Percentiles rank a stretch among this genome's conserved stretches.
Evolutionary conservation across 352 stramenopile genomes (phyloP).

Genomic region (Globisporangium emineosum): DNA sequence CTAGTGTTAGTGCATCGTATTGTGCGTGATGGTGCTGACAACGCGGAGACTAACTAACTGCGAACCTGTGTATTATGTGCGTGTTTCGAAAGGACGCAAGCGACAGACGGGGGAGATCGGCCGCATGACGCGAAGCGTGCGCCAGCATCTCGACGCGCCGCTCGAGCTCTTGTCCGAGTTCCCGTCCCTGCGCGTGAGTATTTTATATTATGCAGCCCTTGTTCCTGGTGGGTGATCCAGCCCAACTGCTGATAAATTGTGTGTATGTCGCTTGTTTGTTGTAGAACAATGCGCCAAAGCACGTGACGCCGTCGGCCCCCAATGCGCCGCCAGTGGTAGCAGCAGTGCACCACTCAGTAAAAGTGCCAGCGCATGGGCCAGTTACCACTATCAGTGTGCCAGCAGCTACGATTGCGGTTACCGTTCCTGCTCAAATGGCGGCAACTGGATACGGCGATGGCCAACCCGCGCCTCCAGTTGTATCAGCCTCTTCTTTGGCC

Average conservation of each 20-base stretch:
- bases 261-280: too few species aligned
- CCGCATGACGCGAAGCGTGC: conserved; percentile 76
- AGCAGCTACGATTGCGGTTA: neutral
- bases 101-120: conserved; percentile 48
- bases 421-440: conserved; percentile 8
- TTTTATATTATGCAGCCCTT: conserved; percentile 1
- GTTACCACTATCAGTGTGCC: neutral
- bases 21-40: neutral
- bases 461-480: neutral
- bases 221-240: too few species aligned
- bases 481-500: neutral
- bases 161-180: conserved; percentile 70
- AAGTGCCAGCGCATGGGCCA: neutral
- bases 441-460: neutral
- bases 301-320: conserved; percentile 10
- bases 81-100: conserved; percentile 45
- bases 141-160: conserved; percentile 69
- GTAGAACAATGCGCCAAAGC: conserved; percentile 27
- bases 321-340: conserved; percentile 9
- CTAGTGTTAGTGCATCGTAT: neutral
- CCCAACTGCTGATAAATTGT: too few species aligned
- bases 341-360: neutral
- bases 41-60: neutral
- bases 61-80: neutral
- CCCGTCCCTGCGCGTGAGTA: conserved; percentile 42